Evolutionary conservation across 148 eudicot species (phyloP).

Genomic region (Vaccinium macrocarpon): DNA sequence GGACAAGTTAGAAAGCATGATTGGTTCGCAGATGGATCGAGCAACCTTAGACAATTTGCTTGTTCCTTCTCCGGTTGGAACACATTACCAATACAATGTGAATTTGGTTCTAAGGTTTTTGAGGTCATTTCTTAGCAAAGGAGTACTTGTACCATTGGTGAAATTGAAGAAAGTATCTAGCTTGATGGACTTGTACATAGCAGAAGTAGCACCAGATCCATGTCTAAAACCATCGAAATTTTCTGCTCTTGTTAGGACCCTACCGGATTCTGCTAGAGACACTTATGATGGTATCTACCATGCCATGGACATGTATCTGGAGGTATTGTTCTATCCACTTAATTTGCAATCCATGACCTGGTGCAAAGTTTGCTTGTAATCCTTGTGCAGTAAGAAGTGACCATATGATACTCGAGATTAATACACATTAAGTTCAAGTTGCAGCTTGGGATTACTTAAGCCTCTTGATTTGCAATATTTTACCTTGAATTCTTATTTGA

Average conservation of each 20-base stretch:
- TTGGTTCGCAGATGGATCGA: constrained; percentile 60
- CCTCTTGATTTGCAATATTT: background rate
- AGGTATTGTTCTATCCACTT: constrained; percentile 40
- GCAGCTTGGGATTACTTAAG: background rate
- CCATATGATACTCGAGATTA: background rate
- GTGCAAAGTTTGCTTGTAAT: background rate
- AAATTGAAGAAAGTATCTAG: constrained; percentile 49
- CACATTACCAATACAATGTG: constrained; percentile 56
- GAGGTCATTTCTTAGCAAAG: constrained; percentile 44
- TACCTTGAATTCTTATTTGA: background rate
- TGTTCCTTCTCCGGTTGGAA: constrained; percentile 50
- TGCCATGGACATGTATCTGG: constrained; percentile 67
- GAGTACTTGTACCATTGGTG: constrained; percentile 22
- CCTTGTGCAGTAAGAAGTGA: background rate
- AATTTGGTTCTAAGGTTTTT: constrained; percentile 61
- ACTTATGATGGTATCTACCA: constrained; percentile 62
- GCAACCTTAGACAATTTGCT: constrained; percentile 72
- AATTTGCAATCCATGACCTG: background rate
- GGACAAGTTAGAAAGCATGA: constrained; percentile 52
- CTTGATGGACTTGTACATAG: constrained; percentile 58
- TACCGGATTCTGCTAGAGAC: constrained; percentile 71
- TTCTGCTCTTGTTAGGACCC: constrained; percentile 43
- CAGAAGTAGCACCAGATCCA: constrained; percentile 88
- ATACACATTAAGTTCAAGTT: background rate
- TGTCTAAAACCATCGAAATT: constrained; percentile 62